A percentile compares a stretch with the other conserved stretches of the same genome.
phyloP scores from a whole-genome alignment of 495 filamentous ascomycete species.

The Penicillium lividum region DNA sequence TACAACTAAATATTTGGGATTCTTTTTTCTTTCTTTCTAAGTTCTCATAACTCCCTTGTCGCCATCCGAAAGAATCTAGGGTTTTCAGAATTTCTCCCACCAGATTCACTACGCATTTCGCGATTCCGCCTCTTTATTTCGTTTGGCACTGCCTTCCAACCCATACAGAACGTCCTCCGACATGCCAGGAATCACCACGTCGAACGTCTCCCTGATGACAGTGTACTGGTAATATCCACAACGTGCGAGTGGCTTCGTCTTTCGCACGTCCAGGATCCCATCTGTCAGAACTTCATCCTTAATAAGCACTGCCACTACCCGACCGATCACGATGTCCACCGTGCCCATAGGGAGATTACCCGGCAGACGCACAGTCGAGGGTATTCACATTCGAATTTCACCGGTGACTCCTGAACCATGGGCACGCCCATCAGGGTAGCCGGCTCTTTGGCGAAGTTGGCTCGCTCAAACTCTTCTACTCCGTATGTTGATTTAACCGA shows the following conservation, averaged over 20 bases:
- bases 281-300: slow-evolving; percentile 51
- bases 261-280: slow-evolving; percentile 52
- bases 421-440: slow-evolving; percentile 42
- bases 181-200: slow-evolving; percentile 50
- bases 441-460: slow-evolving; percentile 47
- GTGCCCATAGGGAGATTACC: slow-evolving; percentile 55
- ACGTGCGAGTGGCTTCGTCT: slow-evolving; percentile 58
- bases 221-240: slow-evolving; percentile 61
- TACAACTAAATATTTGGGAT: too few relatives aligned
- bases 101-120: too few relatives aligned
- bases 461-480: slow-evolving; percentile 56
- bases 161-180: slow-evolving; percentile 37
- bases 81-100: too few relatives aligned
- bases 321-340: slow-evolving; percentile 57
- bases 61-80: too few relatives aligned
- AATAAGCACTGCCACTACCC: slow-evolving; percentile 57
- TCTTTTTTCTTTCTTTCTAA: too few relatives aligned
- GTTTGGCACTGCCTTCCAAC: slow-evolving; percentile 30
- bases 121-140: too few relatives aligned
- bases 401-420: slow-evolving; percentile 53
- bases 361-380: too few relatives aligned
- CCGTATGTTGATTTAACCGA: too few relatives aligned
- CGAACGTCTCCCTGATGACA: slow-evolving; percentile 51
- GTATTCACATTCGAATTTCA: slow-evolving; percentile 59
- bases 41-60: too few relatives aligned